phyloP scores from a whole-genome alignment of 2,329 filamentous ascomycete species.

The Pleoardoris graminearum region DNA sequence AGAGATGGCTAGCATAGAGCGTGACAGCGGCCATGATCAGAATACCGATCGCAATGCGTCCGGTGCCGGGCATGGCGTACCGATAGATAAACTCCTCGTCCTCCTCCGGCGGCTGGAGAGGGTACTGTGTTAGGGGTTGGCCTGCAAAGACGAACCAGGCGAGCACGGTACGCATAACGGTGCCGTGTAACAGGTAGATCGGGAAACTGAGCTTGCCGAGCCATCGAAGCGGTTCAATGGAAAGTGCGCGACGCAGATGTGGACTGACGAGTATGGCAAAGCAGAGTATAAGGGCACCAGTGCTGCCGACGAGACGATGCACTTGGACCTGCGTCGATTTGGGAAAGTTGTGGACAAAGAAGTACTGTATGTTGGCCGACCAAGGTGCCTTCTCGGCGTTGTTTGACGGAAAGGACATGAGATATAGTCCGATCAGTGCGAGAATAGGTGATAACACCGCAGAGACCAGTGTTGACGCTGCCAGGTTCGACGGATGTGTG shows the following conservation, averaged over 20 bases:
- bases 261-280: constrained; percentile 1
- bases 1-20: not conserved
- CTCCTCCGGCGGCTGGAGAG: not conserved
- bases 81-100: not conserved
- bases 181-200: constrained; percentile 4
- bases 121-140: not conserved
- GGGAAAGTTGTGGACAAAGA: not conserved
- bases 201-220: constrained; percentile 6
- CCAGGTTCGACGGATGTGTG: not conserved
- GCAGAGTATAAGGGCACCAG: constrained; percentile 1
- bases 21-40: not conserved
- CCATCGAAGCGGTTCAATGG: constrained; percentile 1
- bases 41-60: not conserved
- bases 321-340: not conserved
- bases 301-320: not conserved
- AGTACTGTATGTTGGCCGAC: not conserved
- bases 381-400: not conserved
- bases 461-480: not conserved
- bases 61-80: not conserved
- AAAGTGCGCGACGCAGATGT: not conserved
- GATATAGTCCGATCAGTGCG: not conserved
- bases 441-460: not conserved
- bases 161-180: constrained; percentile 4
- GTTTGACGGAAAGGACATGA: not conserved
- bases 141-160: constrained; percentile 1